Conservation (phyloP, 2,329 filamentous ascomycete species). For the Aureobasidium leucospermi region DNA sequence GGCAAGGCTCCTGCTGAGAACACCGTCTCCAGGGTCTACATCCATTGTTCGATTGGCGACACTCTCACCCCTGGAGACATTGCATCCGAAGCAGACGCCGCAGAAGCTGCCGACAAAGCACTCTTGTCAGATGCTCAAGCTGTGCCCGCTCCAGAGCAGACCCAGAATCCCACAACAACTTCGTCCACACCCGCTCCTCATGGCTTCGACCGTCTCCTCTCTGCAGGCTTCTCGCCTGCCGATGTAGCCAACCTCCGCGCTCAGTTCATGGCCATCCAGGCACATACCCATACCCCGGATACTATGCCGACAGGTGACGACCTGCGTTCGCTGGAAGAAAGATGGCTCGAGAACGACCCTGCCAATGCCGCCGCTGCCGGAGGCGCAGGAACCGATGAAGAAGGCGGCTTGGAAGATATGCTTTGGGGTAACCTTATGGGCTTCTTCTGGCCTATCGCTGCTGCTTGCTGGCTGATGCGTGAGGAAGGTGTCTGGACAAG, state of each 20-base stretch:
- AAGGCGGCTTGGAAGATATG: slow-evolving; percentile 71
- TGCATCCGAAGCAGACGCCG: slow-evolving; percentile 52
- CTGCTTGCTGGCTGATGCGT: slow-evolving; percentile 73
- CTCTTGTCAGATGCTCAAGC: slow-evolving; percentile 30
- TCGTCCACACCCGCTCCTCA: slow-evolving; percentile 54
- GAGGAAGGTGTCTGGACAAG: slow-evolving; percentile 84
- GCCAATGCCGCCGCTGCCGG: slow-evolving; percentile 30
- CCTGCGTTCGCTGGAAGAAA: slow-evolving; percentile 73
- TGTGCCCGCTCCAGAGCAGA: background rate
- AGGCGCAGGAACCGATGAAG: slow-evolving; percentile 44
- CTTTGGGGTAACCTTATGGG: slow-evolving; percentile 83
- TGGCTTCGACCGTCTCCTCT: slow-evolving; percentile 81
- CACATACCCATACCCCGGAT: slow-evolving; percentile 75
- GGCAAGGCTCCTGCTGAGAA: slow-evolving; percentile 58
- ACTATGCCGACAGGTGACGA: slow-evolving; percentile 75
- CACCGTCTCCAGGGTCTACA: slow-evolving; percentile 58
- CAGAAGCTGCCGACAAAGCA: slow-evolving; percentile 32
- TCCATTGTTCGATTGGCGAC: slow-evolving; percentile 86
- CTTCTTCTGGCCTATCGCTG: slow-evolving; percentile 90
- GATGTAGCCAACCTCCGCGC: slow-evolving; percentile 80
- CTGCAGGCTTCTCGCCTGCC: slow-evolving; percentile 70
- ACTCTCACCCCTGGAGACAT: slow-evolving; percentile 63
- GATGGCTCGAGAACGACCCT: slow-evolving; percentile 70
- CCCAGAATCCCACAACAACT: slow-evolving; percentile 16
- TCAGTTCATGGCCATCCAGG: slow-evolving; percentile 82